phyloP scores from a whole-genome alignment of 768 basidiomycete genomes.

The Podaxis pistillaris region DNA sequence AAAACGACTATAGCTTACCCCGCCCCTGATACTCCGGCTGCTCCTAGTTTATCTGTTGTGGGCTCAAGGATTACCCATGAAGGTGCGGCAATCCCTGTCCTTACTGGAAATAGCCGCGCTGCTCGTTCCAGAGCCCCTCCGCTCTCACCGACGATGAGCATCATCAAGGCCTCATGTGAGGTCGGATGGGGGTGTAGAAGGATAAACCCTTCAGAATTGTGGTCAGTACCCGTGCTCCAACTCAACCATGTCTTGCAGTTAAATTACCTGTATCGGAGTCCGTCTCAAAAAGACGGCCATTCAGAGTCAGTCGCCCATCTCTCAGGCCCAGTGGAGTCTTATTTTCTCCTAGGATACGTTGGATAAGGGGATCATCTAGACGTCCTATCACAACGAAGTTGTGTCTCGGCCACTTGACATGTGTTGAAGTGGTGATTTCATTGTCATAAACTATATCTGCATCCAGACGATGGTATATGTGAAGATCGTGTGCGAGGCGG shows the following conservation, averaged over 20 bases:
- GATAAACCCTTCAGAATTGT: constrained; percentile 16
- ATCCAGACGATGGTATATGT: constrained; percentile 70
- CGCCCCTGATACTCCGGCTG: constrained; percentile 72
- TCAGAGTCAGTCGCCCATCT: constrained; percentile 25
- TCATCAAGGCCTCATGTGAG: constrained; percentile 21
- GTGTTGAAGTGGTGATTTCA: constrained; percentile 29
- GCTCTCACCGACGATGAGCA: constrained; percentile 61
- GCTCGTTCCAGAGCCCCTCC: constrained; percentile 61
- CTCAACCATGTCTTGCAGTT: neutral
- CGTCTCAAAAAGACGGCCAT: constrained; percentile 25
- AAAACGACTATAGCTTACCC: constrained; percentile 49
- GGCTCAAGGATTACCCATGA: constrained; percentile 73
- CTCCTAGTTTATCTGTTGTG: constrained; percentile 54
- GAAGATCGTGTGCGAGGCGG: constrained; percentile 66
- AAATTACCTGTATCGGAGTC: constrained; percentile 28
- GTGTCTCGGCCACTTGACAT: constrained; percentile 30
- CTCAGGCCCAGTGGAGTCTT: constrained; percentile 32
- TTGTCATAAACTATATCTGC: constrained; percentile 50
- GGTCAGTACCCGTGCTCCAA: neutral
- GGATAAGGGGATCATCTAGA: constrained; percentile 31
- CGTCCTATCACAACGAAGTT: constrained; percentile 63
- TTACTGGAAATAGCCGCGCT: constrained; percentile 74
- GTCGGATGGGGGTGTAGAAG: constrained; percentile 69
- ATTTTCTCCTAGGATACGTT: constrained; percentile 28
- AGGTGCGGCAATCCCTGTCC: constrained; percentile 75